Conservation (phyloP, 768 basidiomycete species). For the Pleurotus citrinopileatus region DNA sequence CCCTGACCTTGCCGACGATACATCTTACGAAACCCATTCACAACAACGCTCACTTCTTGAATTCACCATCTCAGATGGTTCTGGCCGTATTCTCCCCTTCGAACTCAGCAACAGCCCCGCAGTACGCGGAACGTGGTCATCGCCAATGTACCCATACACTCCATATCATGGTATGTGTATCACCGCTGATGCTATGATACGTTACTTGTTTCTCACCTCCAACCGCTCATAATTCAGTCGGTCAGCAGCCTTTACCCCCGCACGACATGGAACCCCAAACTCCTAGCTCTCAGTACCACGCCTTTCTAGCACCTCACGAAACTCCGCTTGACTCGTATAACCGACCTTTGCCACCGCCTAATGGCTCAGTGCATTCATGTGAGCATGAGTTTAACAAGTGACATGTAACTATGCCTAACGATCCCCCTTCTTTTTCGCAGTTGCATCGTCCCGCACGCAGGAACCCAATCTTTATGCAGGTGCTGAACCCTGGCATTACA, state of each 20-base stretch:
- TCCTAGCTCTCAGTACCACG: constrained; percentile 6
- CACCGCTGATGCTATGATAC: too few species aligned
- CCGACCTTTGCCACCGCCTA: constrained; percentile 18
- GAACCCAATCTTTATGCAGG: background rate
- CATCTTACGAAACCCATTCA: constrained; percentile 30
- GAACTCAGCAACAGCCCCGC: constrained; percentile 16
- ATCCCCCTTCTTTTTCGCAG: background rate
- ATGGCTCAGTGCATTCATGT: constrained; percentile 61
- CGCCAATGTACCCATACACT: background rate
- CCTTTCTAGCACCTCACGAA: background rate
- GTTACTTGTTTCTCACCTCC: background rate
- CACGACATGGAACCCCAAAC: constrained; percentile 10
- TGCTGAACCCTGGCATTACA: background rate
- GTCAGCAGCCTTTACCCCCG: background rate
- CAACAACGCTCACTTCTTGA: constrained; percentile 30
- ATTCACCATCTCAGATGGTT: constrained; percentile 12
- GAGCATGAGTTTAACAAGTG: constrained; percentile 38
- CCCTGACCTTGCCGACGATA: constrained; percentile 45
- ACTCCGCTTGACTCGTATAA: background rate
- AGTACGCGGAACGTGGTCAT: constrained; percentile 17
- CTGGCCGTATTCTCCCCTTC: constrained; percentile 14
- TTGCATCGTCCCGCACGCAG: background rate
- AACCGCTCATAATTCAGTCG: background rate
- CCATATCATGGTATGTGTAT: constrained; percentile 13
- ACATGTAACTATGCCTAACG: constrained; percentile 9